Evolutionary conservation across 306 rosid species (phyloP), one percentile per base, ranked within the genome.

Genomic region (Vicia sativa): DNA sequence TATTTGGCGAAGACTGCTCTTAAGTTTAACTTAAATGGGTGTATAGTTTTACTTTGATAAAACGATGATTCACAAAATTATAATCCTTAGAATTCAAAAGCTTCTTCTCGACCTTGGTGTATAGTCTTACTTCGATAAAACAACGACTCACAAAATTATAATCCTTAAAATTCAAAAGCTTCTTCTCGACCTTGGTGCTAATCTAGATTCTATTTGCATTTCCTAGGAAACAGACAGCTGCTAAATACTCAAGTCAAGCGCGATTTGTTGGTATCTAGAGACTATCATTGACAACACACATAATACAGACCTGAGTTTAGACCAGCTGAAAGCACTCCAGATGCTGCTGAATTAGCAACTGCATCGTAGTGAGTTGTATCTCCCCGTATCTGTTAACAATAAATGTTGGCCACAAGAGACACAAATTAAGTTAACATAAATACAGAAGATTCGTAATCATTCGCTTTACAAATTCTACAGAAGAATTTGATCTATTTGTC

Each of bases 361-460:
- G 92, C 95, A 31, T 90, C 97, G 78, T 93, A 93, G 69, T 93
- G 99, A 45, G 95, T 68, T 72, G 99, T 93, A 77, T 93, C 99
- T 39, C 99, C 99, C 77, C 91, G 84, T 69, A 90, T 68, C 98
- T 93, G 80, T 53, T 26, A 61, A 62, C 57, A 78, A 29, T 19
- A 66, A 65, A 4, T 53, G 71, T 59, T 61, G 72, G 70, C 62
- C 60, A 28, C 54, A 71, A 15, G 13, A 58, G 65, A 55, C 62
- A 29, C 71, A 13, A 67, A 67, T 48, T 8, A 6, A 63, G 66
- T 25, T 60, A 42, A 70, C 35, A 67, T 65, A 64, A 11, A 67
- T 23, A 62, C 34, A 71, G 23, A 55, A 45, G 44, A 55, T 4
- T 34, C 35, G 21, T 65, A 34, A 39, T 15, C 45, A 65, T 61